Evolutionary conservation across 768 basidiomycete species (phyloP).

Genomic region (Candolleomyces efflorescens): DNA sequence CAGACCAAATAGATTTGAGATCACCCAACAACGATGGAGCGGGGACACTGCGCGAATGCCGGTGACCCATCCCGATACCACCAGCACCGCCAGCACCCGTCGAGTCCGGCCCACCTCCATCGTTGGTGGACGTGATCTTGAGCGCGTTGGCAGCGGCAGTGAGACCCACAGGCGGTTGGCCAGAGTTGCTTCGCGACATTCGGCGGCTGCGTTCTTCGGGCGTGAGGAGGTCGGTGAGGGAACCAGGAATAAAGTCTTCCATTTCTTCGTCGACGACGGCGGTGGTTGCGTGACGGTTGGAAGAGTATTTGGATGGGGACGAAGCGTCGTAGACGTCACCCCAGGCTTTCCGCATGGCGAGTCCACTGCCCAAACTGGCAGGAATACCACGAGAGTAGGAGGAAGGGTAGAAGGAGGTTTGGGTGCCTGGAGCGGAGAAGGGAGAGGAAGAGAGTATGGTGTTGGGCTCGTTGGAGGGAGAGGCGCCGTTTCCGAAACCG

Average conservation of each 20-base stretch:
- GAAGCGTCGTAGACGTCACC: conserved; percentile 18
- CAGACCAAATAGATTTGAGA: conserved; percentile 79
- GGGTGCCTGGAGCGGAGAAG: conserved; percentile 70
- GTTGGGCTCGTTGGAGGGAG: conserved; percentile 22
- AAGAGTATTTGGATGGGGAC: neutral
- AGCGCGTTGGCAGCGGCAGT: conserved; percentile 9
- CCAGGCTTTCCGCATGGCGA: conserved; percentile 48
- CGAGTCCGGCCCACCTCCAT: neutral
- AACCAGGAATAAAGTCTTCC: conserved; percentile 87
- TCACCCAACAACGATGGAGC: conserved; percentile 73
- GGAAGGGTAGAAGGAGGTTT: conserved; percentile 47
- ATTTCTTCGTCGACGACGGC: conserved; percentile 72
- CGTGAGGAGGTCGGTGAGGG: conserved; percentile 84
- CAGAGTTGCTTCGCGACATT: conserved; percentile 71
- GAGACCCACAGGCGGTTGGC: conserved; percentile 22
- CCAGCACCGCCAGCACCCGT: neutral
- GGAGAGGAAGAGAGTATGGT: conserved; percentile 56
- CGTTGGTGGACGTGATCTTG: neutral
- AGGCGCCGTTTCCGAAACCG: conserved; percentile 12
- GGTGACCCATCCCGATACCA: conserved; percentile 41
- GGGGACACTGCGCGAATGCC: conserved; percentile 82
- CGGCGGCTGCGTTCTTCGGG: conserved; percentile 81
- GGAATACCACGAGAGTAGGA: conserved; percentile 46
- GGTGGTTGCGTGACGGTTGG: conserved; percentile 24
- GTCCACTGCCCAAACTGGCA: conserved; percentile 55